phyloP scores from a whole-genome alignment of 2,329 filamentous ascomycete species.

The Fusarium sp. region DNA sequence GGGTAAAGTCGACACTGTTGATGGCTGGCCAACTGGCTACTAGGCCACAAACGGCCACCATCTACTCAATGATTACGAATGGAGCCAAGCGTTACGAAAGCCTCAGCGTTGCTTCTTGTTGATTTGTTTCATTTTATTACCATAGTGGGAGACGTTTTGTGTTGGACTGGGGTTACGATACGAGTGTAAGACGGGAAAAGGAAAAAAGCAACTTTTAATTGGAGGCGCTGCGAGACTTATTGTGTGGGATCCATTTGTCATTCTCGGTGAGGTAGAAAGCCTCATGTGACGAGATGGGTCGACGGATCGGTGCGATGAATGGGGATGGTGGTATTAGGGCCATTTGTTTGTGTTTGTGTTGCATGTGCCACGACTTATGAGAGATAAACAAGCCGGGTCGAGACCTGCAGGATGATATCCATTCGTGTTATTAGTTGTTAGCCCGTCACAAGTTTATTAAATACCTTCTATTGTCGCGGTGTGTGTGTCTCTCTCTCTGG shows the following conservation, averaged over 20 bases:
- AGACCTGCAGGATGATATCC: slow-evolving; percentile 48
- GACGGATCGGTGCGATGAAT: slow-evolving; percentile 20
- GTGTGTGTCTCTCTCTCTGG: background rate
- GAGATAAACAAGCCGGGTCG: slow-evolving; percentile 47
- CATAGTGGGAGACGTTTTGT: slow-evolving; percentile 15
- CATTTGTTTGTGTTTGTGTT: slow-evolving; percentile 40
- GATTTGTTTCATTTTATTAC: slow-evolving; percentile 12
- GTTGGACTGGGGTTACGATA: slow-evolving; percentile 23
- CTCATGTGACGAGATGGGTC: slow-evolving; percentile 22
- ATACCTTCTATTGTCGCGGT: background rate
- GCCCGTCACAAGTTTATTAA: slow-evolving; percentile 12
- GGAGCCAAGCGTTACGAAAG: slow-evolving; percentile 41
- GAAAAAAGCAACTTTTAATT: slow-evolving; percentile 37
- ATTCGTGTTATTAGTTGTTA: slow-evolving; percentile 41
- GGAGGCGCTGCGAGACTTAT: slow-evolving; percentile 30
- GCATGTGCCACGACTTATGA: slow-evolving; percentile 50
- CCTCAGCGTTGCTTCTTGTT: slow-evolving; percentile 35
- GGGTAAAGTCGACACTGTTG: slow-evolving; percentile 41
- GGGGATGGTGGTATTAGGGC: slow-evolving; percentile 32
- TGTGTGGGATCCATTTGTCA: slow-evolving; percentile 21
- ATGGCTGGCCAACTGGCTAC: background rate
- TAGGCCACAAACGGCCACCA: slow-evolving; percentile 5
- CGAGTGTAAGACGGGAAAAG: background rate
- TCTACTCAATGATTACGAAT: slow-evolving; percentile 22
- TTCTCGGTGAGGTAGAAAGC: slow-evolving; percentile 27